These are phyloP conservation scores for Fagus sylvatica DNA, from an alignment of 306 rosid species.

Conservation along the genomic window DNA sequence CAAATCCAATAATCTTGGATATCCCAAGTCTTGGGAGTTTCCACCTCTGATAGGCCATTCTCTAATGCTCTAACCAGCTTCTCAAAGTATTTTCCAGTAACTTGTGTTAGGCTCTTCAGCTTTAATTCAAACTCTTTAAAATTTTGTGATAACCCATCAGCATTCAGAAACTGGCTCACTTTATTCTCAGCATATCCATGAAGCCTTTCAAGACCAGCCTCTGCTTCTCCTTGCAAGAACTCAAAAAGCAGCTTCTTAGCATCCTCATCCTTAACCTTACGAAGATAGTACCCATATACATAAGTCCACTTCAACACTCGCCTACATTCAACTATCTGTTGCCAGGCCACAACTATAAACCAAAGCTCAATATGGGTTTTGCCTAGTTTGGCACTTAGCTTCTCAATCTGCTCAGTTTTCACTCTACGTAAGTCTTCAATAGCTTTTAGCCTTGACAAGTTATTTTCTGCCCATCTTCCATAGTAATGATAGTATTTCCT, in stretches of 20 bases:
- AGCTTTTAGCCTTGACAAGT: slow-evolving; percentile 35
- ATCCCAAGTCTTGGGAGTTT: not conserved
- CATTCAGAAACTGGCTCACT: not conserved
- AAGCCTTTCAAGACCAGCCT: slow-evolving; percentile 38
- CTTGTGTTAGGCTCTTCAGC: slow-evolving; percentile 17
- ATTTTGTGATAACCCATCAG: not conserved
- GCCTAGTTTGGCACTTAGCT: slow-evolving; percentile 30
- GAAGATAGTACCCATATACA: slow-evolving; percentile 51
- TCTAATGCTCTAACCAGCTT: slow-evolving; percentile 65
- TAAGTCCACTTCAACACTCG: slow-evolving; percentile 57
- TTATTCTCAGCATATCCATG: slow-evolving; percentile 26
- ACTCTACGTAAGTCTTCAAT: slow-evolving; percentile 17
- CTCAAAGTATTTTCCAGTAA: slow-evolving; percentile 35
- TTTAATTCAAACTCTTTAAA: not conserved
- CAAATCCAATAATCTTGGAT: not conserved
- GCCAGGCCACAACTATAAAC: slow-evolving; percentile 47
- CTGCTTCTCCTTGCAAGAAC: slow-evolving; percentile 34
- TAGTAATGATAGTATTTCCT: slow-evolving; percentile 38
- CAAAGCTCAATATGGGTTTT: slow-evolving; percentile 29
- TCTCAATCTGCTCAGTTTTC: slow-evolving; percentile 28
- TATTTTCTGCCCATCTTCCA: slow-evolving; percentile 44
- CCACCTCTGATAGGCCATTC: slow-evolving; percentile 57
- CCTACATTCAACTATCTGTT: slow-evolving; percentile 52
- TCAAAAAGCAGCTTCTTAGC: slow-evolving; percentile 33
- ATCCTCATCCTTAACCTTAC: slow-evolving; percentile 14